Percentiles rank a stretch among this genome's conserved stretches.
Evolutionary conservation across 805 yeast genomes (phyloP).

Genomic region (Spathaspora passalidarum): DNA sequence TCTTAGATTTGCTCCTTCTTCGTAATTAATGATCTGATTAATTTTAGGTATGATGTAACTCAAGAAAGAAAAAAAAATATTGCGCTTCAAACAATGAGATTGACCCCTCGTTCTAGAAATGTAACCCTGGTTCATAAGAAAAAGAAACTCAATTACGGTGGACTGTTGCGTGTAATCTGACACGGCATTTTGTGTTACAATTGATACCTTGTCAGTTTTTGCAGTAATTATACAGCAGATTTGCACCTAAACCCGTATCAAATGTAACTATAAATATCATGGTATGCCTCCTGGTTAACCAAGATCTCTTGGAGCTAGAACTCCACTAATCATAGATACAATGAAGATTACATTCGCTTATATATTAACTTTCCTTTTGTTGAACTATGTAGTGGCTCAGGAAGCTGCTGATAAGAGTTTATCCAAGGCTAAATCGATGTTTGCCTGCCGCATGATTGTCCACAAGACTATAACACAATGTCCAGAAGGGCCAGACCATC

Average conservation of each 20-base stretch:
- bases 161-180: neutral
- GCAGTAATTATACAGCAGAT: too few species aligned
- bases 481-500: neutral
- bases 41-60: neutral
- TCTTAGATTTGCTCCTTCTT: neutral
- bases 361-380: neutral
- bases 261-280: too few species aligned
- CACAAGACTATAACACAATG: neutral
- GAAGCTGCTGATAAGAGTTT: neutral
- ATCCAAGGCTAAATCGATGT: conserved; percentile 3
- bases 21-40: neutral
- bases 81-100: neutral
- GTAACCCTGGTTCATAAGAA: neutral
- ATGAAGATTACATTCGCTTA: neutral
- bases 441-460: conserved; percentile 4
- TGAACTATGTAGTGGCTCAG: neutral
- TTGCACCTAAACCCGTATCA: too few species aligned
- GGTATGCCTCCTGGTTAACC: neutral
- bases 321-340: neutral
- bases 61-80: neutral
- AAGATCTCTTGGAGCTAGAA: neutral
- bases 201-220: too few species aligned
- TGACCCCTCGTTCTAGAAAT: neutral
- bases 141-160: too few species aligned
- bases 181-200: neutral